Evolutionary conservation across 2,329 filamentous ascomycete genomes (phyloP), one percentile per base, ranked within the genome.

Genomic region (Sporothrix brasiliensis): DNA sequence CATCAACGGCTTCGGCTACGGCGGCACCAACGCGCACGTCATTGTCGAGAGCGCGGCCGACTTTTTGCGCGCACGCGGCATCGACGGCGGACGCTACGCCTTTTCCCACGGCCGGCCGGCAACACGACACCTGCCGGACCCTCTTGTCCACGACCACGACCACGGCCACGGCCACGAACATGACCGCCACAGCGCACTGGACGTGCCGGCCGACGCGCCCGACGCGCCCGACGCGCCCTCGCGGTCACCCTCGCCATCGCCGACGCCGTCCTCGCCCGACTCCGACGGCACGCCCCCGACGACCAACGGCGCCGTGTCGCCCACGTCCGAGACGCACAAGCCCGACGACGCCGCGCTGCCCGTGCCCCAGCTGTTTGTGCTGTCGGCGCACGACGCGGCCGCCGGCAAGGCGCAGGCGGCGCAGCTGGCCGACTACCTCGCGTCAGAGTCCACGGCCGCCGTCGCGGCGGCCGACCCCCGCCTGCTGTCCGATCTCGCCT

Each of bases 1-100:
- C 69, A 76, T 85, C 70, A 84, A 84, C 75, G 80, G 77, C 30
- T 85, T 84, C 68, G 83, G 83, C 0, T 83, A 80, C 19, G 82
- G 80, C 6, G 76, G 75, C 10, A 75, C 77, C 34, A 77, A 75
- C 34, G 71, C 75, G 6, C 75, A 77, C 58, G 67, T 61, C 13
- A 75, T 76, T 63, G 47, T 76, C 6, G 74, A 77, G 52, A 83
- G 83, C 70, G 81, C 82, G 1, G 78, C 61, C 9, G 71, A 72
- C 54, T 71, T 70, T 24, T 27, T 71, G 39, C 21, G 41, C 21
- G 21, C 34, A 21, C 67, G 24, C 27, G 68, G 67, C 34, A 56
- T 67, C 14, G 24, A n/a, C 6, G 53, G 56, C 1, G 21, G 67
- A 1, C 7, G 21, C 2, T 67, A 67, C 34, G 13, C 21, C 5